These are phyloP conservation scores for Termitomyces sp. DNA, from an alignment of 768 basidiomycete species.

Conservation along the genomic window DNA sequence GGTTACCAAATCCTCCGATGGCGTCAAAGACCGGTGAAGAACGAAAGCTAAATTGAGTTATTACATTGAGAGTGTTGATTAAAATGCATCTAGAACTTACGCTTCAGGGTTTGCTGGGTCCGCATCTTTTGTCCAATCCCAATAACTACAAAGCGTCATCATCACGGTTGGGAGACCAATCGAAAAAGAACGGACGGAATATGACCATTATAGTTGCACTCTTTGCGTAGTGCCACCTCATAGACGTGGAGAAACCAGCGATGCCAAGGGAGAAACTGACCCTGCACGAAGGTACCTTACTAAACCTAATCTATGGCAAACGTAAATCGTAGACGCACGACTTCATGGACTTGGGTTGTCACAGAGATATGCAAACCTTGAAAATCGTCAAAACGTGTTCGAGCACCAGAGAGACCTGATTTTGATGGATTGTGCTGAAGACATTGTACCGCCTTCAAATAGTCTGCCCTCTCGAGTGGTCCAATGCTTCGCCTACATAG, in stretches of 20 bases:
- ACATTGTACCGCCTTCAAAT: conserved; percentile 5
- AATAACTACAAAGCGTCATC: conserved; percentile 23
- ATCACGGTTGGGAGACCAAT: neutral
- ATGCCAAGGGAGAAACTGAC: conserved; percentile 28
- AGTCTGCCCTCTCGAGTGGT: neutral
- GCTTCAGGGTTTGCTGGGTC: conserved; percentile 18
- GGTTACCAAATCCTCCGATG: conserved; percentile 31
- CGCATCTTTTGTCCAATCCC: conserved; percentile 35
- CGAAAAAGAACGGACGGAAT: conserved; percentile 14
- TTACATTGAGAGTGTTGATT: neutral
- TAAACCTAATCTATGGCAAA: too few relatives aligned
- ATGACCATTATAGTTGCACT: conserved; percentile 22
- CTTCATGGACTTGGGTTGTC: neutral
- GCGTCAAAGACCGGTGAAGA: conserved; percentile 30
- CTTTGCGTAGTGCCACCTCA: conserved; percentile 18
- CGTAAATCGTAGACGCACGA: neutral
- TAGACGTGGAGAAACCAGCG: conserved; percentile 20
- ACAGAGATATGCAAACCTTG: conserved; percentile 6
- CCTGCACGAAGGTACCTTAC: conserved; percentile 8
- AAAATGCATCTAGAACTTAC: conserved; percentile 1
- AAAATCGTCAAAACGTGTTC: conserved; percentile 8
- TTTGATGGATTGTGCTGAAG: neutral
- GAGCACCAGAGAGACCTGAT: neutral
- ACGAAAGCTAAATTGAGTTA: conserved; percentile 19
- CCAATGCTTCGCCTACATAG: neutral